Percentiles rank a stretch among this genome's conserved stretches.
Evolutionary conservation across 1,139 yeast species (phyloP).

Genomic region (Geotrichum europaeum): DNA sequence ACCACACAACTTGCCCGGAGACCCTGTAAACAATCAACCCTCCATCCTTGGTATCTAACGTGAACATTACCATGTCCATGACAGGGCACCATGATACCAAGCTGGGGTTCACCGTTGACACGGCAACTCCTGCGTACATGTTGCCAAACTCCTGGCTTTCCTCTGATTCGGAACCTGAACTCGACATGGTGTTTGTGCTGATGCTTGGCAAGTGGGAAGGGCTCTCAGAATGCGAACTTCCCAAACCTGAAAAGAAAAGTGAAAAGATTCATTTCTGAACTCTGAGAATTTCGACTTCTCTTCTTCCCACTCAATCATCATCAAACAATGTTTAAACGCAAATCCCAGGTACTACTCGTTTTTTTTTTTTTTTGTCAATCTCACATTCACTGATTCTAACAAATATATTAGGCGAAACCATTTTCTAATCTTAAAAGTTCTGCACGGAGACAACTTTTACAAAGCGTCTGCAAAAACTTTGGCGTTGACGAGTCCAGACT

Average conservation of each 20-base stretch:
- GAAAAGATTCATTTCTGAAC: background rate
- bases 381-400: constrained; percentile 16
- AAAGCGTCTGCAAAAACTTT: constrained; percentile 44
- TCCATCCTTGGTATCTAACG: constrained; percentile 37
- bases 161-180: constrained; percentile 1
- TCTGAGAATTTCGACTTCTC: background rate
- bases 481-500: constrained; percentile 42
- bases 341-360: constrained; percentile 40
- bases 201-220: background rate
- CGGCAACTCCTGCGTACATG: constrained; percentile 3
- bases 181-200: background rate
- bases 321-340: constrained; percentile 54
- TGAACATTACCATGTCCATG: constrained; percentile 48
- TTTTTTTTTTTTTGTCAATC: background rate
- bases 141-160: constrained; percentile 5
- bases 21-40: constrained; percentile 49
- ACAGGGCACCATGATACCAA: constrained; percentile 52
- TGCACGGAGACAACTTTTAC: constrained; percentile 61
- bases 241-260: background rate
- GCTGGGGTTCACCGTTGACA: constrained; percentile 35
- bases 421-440: constrained; percentile 75
- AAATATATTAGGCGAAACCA: constrained; percentile 49
- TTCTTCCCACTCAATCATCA: background rate
- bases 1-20: constrained; percentile 53
- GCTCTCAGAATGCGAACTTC: background rate